phyloP scores from a whole-genome alignment of 176 grass and related monocot genomes.

The Dendrocalamus sinicus region DNA sequence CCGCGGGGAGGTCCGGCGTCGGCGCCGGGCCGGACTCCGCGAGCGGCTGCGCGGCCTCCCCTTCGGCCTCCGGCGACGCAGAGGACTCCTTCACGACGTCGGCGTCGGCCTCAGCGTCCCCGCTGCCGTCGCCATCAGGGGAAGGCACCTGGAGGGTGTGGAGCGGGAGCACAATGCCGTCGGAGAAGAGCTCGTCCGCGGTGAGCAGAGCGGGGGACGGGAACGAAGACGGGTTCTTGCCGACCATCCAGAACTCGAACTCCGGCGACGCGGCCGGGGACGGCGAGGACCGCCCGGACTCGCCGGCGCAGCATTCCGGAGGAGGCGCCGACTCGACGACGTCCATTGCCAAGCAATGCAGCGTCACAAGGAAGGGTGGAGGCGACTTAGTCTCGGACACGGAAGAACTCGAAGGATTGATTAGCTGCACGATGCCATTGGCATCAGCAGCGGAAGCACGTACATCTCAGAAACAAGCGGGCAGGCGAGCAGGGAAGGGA shows the following conservation, averaged over 20 bases:
- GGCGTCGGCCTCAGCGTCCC: neutral
- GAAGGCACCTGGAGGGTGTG: constrained; percentile 48
- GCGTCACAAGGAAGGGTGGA: neutral
- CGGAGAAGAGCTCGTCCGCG: constrained; percentile 99
- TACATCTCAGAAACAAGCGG: neutral
- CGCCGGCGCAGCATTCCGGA: constrained; percentile 16
- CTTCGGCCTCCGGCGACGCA: neutral
- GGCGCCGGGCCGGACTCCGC: constrained; percentile 38
- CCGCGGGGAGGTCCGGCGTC: constrained; percentile 53
- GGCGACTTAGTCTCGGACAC: neutral
- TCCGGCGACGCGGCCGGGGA: constrained; percentile 71
- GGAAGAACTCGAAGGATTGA: neutral
- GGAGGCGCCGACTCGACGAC: constrained; percentile 26
- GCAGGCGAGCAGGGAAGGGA: no score
- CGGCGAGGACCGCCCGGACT: constrained; percentile 46
- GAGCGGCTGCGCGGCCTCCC: constrained; percentile 23
- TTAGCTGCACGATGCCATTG: constrained; percentile 5
- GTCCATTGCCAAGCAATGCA: constrained; percentile 29
- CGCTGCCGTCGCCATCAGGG: neutral
- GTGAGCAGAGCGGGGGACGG: constrained; percentile 61
- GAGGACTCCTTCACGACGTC: neutral
- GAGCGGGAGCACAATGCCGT: constrained; percentile 90
- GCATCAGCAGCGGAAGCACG: neutral
- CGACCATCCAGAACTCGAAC: constrained; percentile 98
- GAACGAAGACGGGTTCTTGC: constrained; percentile 56